A percentile compares a stretch with the other conserved stretches of the same genome.
phyloP scores from a whole-genome alignment of 2,329 filamentous ascomycete genomes.

The Lecanicillium sp. region DNA sequence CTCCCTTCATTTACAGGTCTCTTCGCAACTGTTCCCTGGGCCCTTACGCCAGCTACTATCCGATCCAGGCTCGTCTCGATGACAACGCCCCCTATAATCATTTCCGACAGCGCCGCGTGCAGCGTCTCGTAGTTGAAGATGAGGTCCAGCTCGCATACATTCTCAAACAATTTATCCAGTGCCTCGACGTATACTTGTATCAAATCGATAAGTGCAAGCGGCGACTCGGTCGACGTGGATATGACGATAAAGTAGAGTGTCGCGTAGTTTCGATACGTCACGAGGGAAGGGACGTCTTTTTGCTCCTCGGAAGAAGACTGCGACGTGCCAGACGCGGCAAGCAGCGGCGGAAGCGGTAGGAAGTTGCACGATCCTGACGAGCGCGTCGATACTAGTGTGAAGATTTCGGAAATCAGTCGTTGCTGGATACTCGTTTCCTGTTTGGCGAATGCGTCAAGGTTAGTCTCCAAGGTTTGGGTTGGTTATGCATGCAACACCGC shows the following conservation, averaged over 20 bases:
- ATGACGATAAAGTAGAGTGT: constrained; percentile 99
- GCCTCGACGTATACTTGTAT: constrained; percentile 98
- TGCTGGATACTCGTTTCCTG: constrained; percentile 97
- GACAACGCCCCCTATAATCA: constrained; percentile 92
- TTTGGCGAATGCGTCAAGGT: not conserved
- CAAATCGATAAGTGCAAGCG: constrained; percentile 87
- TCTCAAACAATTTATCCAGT: constrained; percentile 90
- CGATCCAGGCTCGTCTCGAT: constrained; percentile 85
- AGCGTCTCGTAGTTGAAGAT: constrained; percentile 99
- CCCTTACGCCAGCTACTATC: constrained; percentile 76
- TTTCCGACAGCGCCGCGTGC: constrained; percentile 83
- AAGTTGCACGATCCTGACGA: constrained; percentile 95
- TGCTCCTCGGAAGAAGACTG: constrained; percentile 58
- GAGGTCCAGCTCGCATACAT: constrained; percentile 94
- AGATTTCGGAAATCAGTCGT: constrained; percentile 93
- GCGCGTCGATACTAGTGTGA: constrained; percentile 86
- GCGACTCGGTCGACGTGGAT: constrained; percentile 90
- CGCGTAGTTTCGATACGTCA: constrained; percentile 96
- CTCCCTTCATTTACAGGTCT: constrained; percentile 65
- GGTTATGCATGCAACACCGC: not conserved
- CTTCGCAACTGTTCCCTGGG: constrained; percentile 70
- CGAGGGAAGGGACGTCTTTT: constrained; percentile 86
- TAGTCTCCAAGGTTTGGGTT: not conserved
- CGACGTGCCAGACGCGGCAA: constrained; percentile 54
- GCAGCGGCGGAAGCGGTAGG: constrained; percentile 66